Base-by-base conservation (phyloP, 192 early-diverging fungal genomes). In the Podila epicladia region DNA sequence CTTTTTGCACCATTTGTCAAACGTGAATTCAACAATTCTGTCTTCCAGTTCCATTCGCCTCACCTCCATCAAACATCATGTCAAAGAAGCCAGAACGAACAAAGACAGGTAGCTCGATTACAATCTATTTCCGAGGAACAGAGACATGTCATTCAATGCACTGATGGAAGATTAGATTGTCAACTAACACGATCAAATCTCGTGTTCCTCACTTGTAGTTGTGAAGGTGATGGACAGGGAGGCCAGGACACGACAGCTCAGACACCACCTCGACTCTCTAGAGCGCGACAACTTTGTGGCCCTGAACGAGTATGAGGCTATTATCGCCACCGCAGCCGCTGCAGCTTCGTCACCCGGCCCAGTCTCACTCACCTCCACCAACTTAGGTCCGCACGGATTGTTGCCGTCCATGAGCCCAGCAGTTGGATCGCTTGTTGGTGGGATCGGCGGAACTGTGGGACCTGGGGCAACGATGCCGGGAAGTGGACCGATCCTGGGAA, bases 211-310 rank as follows among this genome's bases (percentile, higher is more conserved):
- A 45, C 1, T 2, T 33, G 20, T 35, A 79, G 76, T 66, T 0
- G 70, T 65, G 9, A 80, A 80, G 49, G 77, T 80, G 55, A 57
- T 80, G 6, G 77, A 80, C 55, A 28, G 15, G 24, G 71, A 72
- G 19, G 51, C 70, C 0, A 32, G 77, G 67, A 73, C n/a, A 70
- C 75, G 75, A 2, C 83, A 88, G 29, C 38, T 86, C 9, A 60
- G 66, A 69, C 68, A 86, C 58, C 87, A 86, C 58, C 75, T 88
- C 9, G 87, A 86, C 49, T 86, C 87, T 20, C 73, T 88, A 6
- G 87, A 88, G 57, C 82, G 74, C 69, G 87, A 88, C 62, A 88
- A 88, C 72, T 84, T 83, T 77, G 84, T 85, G 13, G 79, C 87
- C 4, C 64, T 88, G 28, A 80, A 86, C 35, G 87, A 88, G 60